phyloP scores from a whole-genome alignment of 345 rosid genomes.

The Conringia planisiliqua region DNA sequence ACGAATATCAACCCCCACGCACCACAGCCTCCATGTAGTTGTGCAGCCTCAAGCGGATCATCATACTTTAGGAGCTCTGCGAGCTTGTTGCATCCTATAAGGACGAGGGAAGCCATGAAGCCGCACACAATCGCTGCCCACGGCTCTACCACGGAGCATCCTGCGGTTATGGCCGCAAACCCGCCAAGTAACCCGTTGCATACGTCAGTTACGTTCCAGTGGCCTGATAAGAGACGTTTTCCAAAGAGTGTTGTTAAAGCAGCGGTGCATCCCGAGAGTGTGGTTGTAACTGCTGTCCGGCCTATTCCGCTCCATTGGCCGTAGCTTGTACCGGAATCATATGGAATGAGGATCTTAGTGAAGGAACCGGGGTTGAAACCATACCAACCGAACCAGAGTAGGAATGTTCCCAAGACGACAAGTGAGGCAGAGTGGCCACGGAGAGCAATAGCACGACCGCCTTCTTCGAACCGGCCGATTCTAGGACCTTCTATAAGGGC shows the following conservation, averaged over 20 bases:
- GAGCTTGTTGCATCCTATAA: conserved; percentile 69
- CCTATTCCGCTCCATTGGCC: conserved; percentile 92
- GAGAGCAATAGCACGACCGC: conserved; percentile 34
- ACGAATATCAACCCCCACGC: conserved; percentile 87
- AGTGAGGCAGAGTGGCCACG: conserved; percentile 77
- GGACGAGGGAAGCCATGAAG: conserved; percentile 66
- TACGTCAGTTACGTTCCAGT: conserved; percentile 90
- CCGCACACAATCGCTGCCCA: conserved; percentile 94
- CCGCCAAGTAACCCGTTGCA: conserved; percentile 92
- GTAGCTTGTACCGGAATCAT: conserved; percentile 35
- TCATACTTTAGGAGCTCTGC: conserved; percentile 59
- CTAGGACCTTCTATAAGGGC: conserved; percentile 76
- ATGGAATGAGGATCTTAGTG: conserved; percentile 39
- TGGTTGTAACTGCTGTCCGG: conserved; percentile 88
- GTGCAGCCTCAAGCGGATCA: conserved; percentile 83
- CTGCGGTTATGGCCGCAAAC: conserved; percentile 80
- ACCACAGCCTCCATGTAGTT: conserved; percentile 93
- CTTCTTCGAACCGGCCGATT: conserved; percentile 53
- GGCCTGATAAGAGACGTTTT: conserved; percentile 66
- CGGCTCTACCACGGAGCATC: conserved; percentile 87
- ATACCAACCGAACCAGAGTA: conserved; percentile 86
- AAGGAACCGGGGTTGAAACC: conserved; percentile 81
- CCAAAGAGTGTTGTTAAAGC: conserved; percentile 89
- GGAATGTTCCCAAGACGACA: conserved; percentile 68
- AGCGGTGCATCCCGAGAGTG: conserved; percentile 81